A percentile compares a stretch with the other conserved stretches of the same genome.
Evolutionary conservation across 495 filamentous ascomycete genomes (phyloP).

Genomic region (Durotheca rogersii): DNA sequence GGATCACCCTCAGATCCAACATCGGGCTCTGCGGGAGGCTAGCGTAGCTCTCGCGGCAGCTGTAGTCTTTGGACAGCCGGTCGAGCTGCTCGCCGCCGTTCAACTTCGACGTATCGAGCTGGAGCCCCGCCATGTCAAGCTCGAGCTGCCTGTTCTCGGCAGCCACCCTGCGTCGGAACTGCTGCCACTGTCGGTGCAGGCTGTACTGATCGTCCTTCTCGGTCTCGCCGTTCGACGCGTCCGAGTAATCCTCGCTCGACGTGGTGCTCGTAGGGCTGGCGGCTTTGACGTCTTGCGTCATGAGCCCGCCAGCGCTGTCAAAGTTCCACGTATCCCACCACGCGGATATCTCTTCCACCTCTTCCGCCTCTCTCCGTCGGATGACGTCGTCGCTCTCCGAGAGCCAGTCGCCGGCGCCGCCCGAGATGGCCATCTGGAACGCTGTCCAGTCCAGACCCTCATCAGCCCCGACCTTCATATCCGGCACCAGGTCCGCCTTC

Average conservation of each 20-base stretch:
- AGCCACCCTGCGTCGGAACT: constrained; percentile 2
- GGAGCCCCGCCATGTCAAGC: constrained; percentile 16
- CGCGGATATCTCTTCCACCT: constrained; percentile 41
- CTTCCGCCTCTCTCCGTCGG: constrained; percentile 39
- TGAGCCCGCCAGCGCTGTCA: constrained; percentile 36
- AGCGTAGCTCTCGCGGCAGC: constrained; percentile 35
- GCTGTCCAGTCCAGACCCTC: constrained; percentile 57
- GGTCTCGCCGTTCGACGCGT: constrained; percentile 27
- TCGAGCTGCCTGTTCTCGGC: constrained; percentile 19
- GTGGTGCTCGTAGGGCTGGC: constrained; percentile 35
- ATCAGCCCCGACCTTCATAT: constrained; percentile 42
- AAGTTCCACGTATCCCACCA: constrained; percentile 52
- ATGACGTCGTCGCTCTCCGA: constrained; percentile 45
- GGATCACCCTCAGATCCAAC: constrained; percentile 46
- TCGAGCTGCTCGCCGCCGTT: constrained; percentile 11
- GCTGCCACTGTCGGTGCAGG: constrained; percentile 29
- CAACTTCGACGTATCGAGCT: constrained; percentile 20
- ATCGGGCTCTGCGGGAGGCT: constrained; percentile 55
- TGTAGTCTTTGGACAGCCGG: constrained; percentile 12
- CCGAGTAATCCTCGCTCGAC: constrained; percentile 31
- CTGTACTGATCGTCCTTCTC: constrained; percentile 24
- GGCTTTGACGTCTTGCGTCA: constrained; percentile 27
- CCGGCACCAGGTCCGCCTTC: constrained; percentile 40
- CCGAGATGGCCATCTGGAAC: constrained; percentile 57
- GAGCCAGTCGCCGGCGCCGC: constrained; percentile 48